Evolutionary conservation across 768 basidiomycete genomes (phyloP), one percentile per base, ranked within the genome.

Genomic region (Serpula lacrymans): DNA sequence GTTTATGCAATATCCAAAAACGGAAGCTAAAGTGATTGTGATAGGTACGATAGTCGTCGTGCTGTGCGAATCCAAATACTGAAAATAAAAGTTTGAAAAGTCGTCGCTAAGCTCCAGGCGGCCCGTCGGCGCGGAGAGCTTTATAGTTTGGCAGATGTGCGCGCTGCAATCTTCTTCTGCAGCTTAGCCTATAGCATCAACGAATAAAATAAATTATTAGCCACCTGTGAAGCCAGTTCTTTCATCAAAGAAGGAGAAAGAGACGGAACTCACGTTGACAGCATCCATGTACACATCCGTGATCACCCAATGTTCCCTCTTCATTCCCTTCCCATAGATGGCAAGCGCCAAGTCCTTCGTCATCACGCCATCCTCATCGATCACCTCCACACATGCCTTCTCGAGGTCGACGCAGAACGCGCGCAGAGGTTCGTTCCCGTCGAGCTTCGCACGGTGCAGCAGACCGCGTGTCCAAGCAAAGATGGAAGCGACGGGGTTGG

Each of bases 381-480:
- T 96, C 12, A 88, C 82, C 65, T 96, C 90, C 2, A 95, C 74
- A 57, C 96, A 97, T 14, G 89, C 80, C 11, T 63, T 73, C 71
- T 99, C 96, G 28, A 99, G 75, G 47, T 82, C 79, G 34, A 72
- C 53, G 52, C 85, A 90, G 66, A 95, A 99, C 33, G 66, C 63
- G 38, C 66, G 70, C 21, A 99, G 77, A 24, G 71, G 70, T 16
- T 77, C 78, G 59, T 95, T 98, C 28, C 69, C 70, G 58, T 99
- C 95, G 23, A 97, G 74, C 71, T 90, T 92, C 48, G 93, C 94
- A 50, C 93, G 84, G 68, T 92, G 91, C 39, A 90, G 68, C 29
- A 99, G 75, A 0, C 95, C 95, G 33, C 96, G 83, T 12, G 95
- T 98, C 95, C 95, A 99, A 6, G 95, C 95, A 55, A 94, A 98